Base-by-base conservation (phyloP, 805 yeast species). In the Candida glaebosa region DNA sequence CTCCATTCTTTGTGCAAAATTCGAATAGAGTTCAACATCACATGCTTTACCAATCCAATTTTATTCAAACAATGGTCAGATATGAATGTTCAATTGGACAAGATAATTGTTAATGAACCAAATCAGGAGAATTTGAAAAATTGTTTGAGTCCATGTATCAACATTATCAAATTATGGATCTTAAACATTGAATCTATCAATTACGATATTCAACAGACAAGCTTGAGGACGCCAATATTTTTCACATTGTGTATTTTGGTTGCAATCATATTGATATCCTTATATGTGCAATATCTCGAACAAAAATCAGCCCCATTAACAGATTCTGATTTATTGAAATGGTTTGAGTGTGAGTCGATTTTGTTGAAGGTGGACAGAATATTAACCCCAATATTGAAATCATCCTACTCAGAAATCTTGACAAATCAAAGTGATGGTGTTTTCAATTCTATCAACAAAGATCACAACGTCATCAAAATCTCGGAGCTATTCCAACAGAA, bases 191-290 rank as follows among this genome's bases (percentile, higher is more conserved):
- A 83, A 2, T 76, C 80, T 38, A 75, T 75, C 20, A 75, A 76
- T 39, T 47, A 43, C 34, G 84, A 82, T 56, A 81, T 84, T 1
- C 82, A 78, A 47, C 76, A 78, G 54, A 79, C 85, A 0, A 78
- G 87, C 1, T 72, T 83, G 24, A 67, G 88, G 48, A 83, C 91
- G 0, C 93, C 93, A 1, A 84, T 84, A 19, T 84, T 82, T 57
- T 82, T 85, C 52, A 73, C 84, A 22, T 80, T 88, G 1, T 81
- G 88, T 55, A 73, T 83, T 19, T 82, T 82, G 53, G 76, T 83
- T 1, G 67, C 88, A 1, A 65, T 81, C 9, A 61, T 84, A 40
- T 63, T 84, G 26, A 71, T 84, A 39, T 77, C 87, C 2, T 87
- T 82, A 51, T 82, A 76, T 51, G 60, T 84, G 48, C 69, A 73